Evolutionary conservation across 2,329 filamentous ascomycete genomes (phyloP).

Genomic region (Thelonectria discophora): DNA sequence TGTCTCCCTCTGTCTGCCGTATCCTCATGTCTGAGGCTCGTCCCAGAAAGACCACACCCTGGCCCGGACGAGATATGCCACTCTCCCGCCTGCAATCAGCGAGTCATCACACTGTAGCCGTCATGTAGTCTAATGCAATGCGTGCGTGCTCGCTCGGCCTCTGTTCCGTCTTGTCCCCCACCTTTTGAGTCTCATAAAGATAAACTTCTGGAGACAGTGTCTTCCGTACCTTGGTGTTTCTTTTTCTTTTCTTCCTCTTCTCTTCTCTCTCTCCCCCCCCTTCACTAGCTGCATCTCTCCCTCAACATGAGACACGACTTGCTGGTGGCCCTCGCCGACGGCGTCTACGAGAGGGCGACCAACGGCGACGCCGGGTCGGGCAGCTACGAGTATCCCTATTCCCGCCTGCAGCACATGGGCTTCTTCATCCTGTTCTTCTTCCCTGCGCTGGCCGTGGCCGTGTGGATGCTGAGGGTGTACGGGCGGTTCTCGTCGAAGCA

Average conservation of each 20-base stretch:
- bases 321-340: conserved; percentile 12
- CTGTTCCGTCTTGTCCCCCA: conserved; percentile 4
- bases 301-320: conserved; percentile 23
- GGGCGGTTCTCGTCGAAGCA: conserved; percentile 29
- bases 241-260: neutral
- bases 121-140: too few species aligned
- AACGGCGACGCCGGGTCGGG: conserved; percentile 10
- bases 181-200: neutral
- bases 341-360: conserved; percentile 17
- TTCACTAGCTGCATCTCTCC: too few species aligned
- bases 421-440: conserved; percentile 35
- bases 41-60: neutral
- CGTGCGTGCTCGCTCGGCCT: neutral
- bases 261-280: neutral
- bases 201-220: too few species aligned
- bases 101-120: too few species aligned
- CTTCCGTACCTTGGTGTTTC: neutral
- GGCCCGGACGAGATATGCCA: too few species aligned
- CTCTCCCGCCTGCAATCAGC: neutral
- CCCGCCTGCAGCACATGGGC: conserved; percentile 28
- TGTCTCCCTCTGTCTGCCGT: neutral
- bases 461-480: conserved; percentile 27
- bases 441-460: conserved; percentile 22
- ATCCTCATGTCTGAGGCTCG: neutral
- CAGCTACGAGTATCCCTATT: conserved; percentile 25